phyloP scores from a whole-genome alignment of 345 rosid genomes.

The Hibiscus trionum region DNA sequence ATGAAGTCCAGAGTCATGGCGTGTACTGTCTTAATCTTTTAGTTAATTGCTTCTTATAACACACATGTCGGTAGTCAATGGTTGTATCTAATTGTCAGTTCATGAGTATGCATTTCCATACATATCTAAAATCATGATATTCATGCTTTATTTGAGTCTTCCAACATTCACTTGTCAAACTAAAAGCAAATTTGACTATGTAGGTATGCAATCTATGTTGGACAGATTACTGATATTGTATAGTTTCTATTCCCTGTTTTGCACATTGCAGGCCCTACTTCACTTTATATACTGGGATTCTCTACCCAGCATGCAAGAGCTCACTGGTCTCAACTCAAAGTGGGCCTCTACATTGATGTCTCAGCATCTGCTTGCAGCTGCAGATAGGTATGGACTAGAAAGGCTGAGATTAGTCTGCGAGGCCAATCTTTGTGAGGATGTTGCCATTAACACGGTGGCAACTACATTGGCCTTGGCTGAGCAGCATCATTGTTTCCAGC shows the following conservation, averaged over 20 bases:
- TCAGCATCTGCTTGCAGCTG: slow-evolving; percentile 68
- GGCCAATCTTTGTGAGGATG: slow-evolving; percentile 42
- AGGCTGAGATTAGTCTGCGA: slow-evolving; percentile 49
- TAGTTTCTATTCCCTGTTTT: slow-evolving; percentile 7
- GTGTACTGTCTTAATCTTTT: neutral
- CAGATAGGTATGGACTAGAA: slow-evolving; percentile 59
- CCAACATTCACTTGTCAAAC: neutral
- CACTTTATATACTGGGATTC: slow-evolving; percentile 55
- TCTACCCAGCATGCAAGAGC: slow-evolving; percentile 54
- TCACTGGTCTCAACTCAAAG: slow-evolving; percentile 48
- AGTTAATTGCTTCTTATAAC: neutral
- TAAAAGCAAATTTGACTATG: neutral
- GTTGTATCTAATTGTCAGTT: neutral
- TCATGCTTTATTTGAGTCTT: neutral
- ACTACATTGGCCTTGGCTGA: slow-evolving; percentile 65
- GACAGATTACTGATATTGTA: neutral
- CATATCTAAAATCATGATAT: neutral
- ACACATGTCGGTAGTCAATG: neutral
- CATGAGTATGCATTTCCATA: neutral
- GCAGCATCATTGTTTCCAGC: slow-evolving; percentile 58
- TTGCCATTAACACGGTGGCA: slow-evolving; percentile 56
- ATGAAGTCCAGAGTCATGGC: neutral
- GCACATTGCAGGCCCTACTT: slow-evolving; percentile 45
- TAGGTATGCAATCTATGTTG: neutral
- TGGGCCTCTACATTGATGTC: slow-evolving; percentile 60